A percentile compares a stretch with the other conserved stretches of the same genome.
Conservation (phyloP, 352 stramenopile species). For the Phytopythium helicoides region DNA sequence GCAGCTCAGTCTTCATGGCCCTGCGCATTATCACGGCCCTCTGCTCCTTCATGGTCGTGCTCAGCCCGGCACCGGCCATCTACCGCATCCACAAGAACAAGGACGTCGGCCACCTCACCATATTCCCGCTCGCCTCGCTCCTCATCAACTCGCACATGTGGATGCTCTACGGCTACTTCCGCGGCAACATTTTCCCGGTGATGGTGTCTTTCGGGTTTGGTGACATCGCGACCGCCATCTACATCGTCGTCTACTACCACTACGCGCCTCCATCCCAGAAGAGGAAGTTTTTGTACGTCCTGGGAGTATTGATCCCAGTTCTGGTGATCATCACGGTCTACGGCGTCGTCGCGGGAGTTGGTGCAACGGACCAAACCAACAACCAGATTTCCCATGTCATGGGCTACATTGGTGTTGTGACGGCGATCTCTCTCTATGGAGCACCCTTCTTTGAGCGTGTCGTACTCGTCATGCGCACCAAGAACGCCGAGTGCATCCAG, state of each 20-base stretch:
- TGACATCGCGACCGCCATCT: conserved; percentile 33
- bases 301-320: conserved; percentile 13
- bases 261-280: conserved; percentile 27
- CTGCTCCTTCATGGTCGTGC: conserved; percentile 32
- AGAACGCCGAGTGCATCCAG: conserved; percentile 32
- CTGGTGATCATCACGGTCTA: conserved; percentile 30
- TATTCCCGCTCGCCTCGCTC: conserved; percentile 37
- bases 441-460: conserved; percentile 52
- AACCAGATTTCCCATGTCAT: conserved; percentile 18
- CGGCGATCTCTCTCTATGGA: conserved; percentile 29
- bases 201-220: conserved; percentile 33
- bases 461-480: conserved; percentile 36
- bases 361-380: conserved; percentile 21
- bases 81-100: conserved; percentile 40
- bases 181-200: conserved; percentile 35
- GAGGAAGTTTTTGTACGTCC: conserved; percentile 19
- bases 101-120: conserved; percentile 24
- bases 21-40: conserved; percentile 26
- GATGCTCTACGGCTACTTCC: conserved; percentile 42
- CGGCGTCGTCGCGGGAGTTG: conserved; percentile 22
- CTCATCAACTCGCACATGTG: conserved; percentile 30
- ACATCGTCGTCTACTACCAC: conserved; percentile 54
- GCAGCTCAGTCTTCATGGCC: conserved; percentile 13
- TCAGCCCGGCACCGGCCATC: conserved; percentile 30
- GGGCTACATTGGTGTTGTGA: conserved; percentile 26